These are phyloP conservation scores for Fusarium coicis DNA, from an alignment of 2,329 filamentous ascomycete species.

Conservation along the genomic window DNA sequence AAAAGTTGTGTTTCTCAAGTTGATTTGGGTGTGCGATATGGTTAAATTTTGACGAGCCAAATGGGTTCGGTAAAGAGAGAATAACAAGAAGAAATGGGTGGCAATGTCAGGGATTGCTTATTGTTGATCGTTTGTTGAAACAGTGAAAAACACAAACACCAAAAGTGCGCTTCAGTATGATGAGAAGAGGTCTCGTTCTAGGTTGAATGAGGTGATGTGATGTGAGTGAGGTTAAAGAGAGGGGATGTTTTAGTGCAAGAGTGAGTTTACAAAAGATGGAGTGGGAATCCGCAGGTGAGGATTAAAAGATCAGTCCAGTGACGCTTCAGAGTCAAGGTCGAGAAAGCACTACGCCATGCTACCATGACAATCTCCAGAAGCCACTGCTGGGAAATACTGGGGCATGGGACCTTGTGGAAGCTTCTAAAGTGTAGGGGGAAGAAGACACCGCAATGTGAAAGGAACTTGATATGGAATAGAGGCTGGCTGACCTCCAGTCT, in stretches of 20 bases:
- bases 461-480: constrained; percentile 34
- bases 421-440: constrained; percentile 34
- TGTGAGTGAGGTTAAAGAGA: constrained; percentile 18
- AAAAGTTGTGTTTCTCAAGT: constrained; percentile 10
- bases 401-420: constrained; percentile 51
- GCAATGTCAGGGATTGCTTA: constrained; percentile 11
- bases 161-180: constrained; percentile 11
- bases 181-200: constrained; percentile 2
- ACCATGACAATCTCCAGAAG: constrained; percentile 30
- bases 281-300: constrained; percentile 34
- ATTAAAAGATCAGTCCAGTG: constrained; percentile 38
- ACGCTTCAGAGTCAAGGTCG: constrained; percentile 27
- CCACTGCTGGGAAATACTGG: constrained; percentile 38
- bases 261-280: constrained; percentile 41
- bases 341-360: constrained; percentile 29
- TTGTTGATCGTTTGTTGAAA: constrained; percentile 13
- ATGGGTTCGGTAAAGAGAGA: constrained; percentile 15
- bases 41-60: constrained; percentile 1
- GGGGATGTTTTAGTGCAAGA: constrained; percentile 24
- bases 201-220: constrained; percentile 9
- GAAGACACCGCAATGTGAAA: constrained; percentile 10
- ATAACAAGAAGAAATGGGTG: constrained; percentile 13
- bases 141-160: constrained; percentile 12
- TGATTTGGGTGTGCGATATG: constrained; percentile 10
- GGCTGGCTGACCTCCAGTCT: constrained; percentile 4